These are phyloP conservation scores for Auricularia auricula-judae DNA, from an alignment of 768 basidiomycete genomes.

Conservation along the genomic window DNA sequence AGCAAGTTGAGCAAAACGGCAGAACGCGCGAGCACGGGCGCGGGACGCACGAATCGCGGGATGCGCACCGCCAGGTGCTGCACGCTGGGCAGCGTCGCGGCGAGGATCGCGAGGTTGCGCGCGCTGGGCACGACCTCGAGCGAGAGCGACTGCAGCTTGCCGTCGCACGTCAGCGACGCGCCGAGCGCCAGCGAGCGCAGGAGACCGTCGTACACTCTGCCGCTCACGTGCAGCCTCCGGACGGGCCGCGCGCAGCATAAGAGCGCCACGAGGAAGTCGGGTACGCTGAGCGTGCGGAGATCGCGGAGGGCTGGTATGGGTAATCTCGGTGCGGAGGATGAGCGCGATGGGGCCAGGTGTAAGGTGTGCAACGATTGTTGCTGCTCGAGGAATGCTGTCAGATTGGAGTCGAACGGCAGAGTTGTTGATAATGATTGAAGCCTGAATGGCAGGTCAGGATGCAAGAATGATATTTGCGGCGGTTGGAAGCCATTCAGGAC, in stretches of 20 bases:
- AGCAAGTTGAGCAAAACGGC: neutral
- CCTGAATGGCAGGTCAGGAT: neutral
- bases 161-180: neutral
- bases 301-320: neutral
- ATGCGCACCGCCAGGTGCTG: neutral
- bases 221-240: neutral
- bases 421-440: neutral
- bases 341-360: neutral
- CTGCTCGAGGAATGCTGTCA: neutral
- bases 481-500: neutral
- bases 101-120: neutral
- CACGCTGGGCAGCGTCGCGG: neutral
- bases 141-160: neutral
- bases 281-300: neutral
- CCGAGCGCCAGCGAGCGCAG: neutral
- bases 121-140: neutral
- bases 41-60: neutral
- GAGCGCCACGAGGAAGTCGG: neutral
- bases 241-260: neutral
- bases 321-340: neutral
- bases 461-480: neutral
- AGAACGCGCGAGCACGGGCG: neutral
- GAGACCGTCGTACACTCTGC: neutral
- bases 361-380: neutral
- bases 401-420: neutral